Evolutionary conservation across 352 stramenopile species (phyloP).

Genomic region (Pythium dissimile): DNA sequence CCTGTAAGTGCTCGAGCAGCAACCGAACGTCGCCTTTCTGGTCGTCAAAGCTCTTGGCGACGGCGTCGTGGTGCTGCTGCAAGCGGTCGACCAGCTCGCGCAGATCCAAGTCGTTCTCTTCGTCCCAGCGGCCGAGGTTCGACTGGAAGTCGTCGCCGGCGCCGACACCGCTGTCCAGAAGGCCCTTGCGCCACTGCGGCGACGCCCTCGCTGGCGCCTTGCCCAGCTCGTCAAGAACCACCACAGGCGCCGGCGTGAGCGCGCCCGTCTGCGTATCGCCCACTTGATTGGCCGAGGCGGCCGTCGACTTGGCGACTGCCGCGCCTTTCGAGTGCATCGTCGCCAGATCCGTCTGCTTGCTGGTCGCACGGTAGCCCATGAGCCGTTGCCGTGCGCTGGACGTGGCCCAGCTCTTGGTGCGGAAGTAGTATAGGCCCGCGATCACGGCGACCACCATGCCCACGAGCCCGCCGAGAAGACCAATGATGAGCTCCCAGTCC

Average conservation of each 20-base stretch:
- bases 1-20: slow-evolving; percentile 62
- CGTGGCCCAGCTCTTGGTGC: slow-evolving; percentile 68
- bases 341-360: slow-evolving; percentile 48
- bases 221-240: slow-evolving; percentile 21
- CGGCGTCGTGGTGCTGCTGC: slow-evolving; percentile 74
- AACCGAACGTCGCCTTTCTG: slow-evolving; percentile 63
- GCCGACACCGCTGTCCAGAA: not conserved
- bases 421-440: slow-evolving; percentile 78
- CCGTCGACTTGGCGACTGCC: slow-evolving; percentile 24
- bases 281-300: not conserved
- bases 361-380: slow-evolving; percentile 22
- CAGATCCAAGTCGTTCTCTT: slow-evolving; percentile 65
- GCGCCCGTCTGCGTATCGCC: not conserved
- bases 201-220: not conserved
- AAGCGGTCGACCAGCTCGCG: slow-evolving; percentile 71
- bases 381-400: slow-evolving; percentile 28
- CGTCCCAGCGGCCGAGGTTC: slow-evolving; percentile 62
- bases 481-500: slow-evolving; percentile 84
- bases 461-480: slow-evolving; percentile 72
- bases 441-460: slow-evolving; percentile 75
- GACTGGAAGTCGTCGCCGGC: slow-evolving; percentile 54
- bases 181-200: slow-evolving; percentile 14
- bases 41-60: slow-evolving; percentile 70
- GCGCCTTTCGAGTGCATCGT: slow-evolving; percentile 73
- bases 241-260: slow-evolving; percentile 15